A percentile compares a stretch with the other conserved stretches of the same genome.
phyloP scores from a whole-genome alignment of 2,329 filamentous ascomycete species.

The Colletotrichum karsti region DNA sequence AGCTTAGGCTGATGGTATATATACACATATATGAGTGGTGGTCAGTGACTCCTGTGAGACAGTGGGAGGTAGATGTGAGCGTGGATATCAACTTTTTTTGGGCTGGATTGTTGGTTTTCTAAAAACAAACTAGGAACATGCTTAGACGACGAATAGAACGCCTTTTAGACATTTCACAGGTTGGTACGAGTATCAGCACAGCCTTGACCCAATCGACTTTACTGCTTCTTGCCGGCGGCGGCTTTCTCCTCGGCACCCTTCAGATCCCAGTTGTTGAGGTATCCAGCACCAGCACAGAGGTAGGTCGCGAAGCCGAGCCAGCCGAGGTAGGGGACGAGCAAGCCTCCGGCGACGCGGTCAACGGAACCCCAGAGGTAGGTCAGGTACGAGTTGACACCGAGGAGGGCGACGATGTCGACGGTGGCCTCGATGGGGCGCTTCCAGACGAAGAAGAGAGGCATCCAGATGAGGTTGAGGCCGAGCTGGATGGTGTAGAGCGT shows the following conservation, averaged over 20 bases:
- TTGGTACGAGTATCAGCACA: not conserved
- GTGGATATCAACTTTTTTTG: not conserved
- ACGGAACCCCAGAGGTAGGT: slow-evolving; percentile 79
- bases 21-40: not conserved
- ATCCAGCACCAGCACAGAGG: slow-evolving; percentile 74
- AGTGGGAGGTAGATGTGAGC: not conserved
- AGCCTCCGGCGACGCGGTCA: slow-evolving; percentile 77
- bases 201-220: slow-evolving; percentile 22
- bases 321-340: slow-evolving; percentile 81
- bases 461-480: slow-evolving; percentile 86
- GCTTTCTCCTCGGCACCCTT: slow-evolving; percentile 28
- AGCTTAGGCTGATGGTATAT: not conserved
- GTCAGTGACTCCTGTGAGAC: not conserved
- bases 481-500: slow-evolving; percentile 89
- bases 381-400: slow-evolving; percentile 77
- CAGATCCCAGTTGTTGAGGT: slow-evolving; percentile 75
- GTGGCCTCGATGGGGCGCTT: slow-evolving; percentile 79
- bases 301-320: slow-evolving; percentile 93
- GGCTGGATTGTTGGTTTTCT: not conserved
- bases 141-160: not conserved
- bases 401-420: slow-evolving; percentile 76
- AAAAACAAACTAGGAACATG: not conserved
- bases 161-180: too few species aligned
- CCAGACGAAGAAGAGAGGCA: slow-evolving; percentile 89
- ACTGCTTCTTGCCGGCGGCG: slow-evolving; percentile 32